These are phyloP conservation scores for Fusarium domesticum DNA, from an alignment of 2,329 filamentous ascomycete genomes.

Conservation along the genomic window DNA sequence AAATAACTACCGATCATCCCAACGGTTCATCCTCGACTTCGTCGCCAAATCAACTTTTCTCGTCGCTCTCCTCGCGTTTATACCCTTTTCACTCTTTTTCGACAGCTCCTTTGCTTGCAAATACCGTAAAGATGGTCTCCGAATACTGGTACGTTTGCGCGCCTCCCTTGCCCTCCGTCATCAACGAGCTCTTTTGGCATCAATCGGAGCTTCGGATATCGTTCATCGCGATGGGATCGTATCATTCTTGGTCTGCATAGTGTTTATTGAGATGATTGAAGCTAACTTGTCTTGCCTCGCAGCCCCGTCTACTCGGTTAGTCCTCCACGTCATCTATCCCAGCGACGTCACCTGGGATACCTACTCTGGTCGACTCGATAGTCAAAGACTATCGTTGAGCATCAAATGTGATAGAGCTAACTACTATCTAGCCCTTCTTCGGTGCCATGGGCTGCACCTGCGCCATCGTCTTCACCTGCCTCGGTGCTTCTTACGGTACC, in stretches of 20 bases:
- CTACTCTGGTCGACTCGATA: constrained; percentile 18
- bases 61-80: constrained; percentile 12
- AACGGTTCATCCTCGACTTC: constrained; percentile 26
- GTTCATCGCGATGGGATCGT: constrained; percentile 5
- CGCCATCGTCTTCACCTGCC: constrained; percentile 95
- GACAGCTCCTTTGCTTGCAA: constrained; percentile 19
- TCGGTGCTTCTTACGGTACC: constrained; percentile 96
- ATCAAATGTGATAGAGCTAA: constrained; percentile 33
- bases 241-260: constrained; percentile 6
- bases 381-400: constrained; percentile 14
- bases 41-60: constrained; percentile 11
- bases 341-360: constrained; percentile 31
- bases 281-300: constrained; percentile 43
- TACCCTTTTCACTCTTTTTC: constrained; percentile 7
- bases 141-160: constrained; percentile 72
- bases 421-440: constrained; percentile 70
- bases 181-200: constrained; percentile 31
- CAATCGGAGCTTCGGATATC: constrained; percentile 31
- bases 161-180: constrained; percentile 31
- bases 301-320: constrained; percentile 99
- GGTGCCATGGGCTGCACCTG: constrained; percentile 96
- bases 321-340: constrained; percentile 41
- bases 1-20: constrained; percentile 25
- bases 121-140: constrained; percentile 64
- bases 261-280: constrained; percentile 23